Percentiles rank a stretch among this genome's conserved stretches.
Conservation (phyloP, 352 stramenopile species). For the Blastocystis sp. region DNA sequence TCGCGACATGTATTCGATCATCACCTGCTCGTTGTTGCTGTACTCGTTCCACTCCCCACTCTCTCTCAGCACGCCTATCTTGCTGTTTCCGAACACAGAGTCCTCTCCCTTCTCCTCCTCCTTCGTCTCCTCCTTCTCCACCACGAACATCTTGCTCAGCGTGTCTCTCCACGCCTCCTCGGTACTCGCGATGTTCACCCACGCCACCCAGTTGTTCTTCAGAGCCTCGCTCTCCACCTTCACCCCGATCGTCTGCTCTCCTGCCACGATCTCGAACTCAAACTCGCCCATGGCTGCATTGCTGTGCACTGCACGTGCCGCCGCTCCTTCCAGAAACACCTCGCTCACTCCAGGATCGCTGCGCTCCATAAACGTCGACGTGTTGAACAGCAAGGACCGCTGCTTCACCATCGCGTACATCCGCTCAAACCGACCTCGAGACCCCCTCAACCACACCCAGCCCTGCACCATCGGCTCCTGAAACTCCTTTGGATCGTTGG, state of each 20-base stretch:
- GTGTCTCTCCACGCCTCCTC: background rate
- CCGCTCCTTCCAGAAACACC: slow-evolving; percentile 1
- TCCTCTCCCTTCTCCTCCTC: background rate
- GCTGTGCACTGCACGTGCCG: background rate
- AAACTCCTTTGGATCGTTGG: slow-evolving; percentile 2
- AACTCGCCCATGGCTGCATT: slow-evolving; percentile 14
- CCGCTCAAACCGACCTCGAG: background rate
- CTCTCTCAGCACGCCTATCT: slow-evolving; percentile 87
- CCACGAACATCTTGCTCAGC: background rate
- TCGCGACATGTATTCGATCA: slow-evolving; percentile 84
- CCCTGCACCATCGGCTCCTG: slow-evolving; percentile 54
- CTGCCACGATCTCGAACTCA: background rate
- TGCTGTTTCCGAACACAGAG: background rate
- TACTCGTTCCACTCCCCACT: slow-evolving; percentile 89
- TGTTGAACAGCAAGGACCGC: background rate
- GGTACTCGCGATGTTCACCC: background rate
- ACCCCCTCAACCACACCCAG: slow-evolving; percentile 32
- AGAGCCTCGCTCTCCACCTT: background rate
- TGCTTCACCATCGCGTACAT: slow-evolving; percentile 11
- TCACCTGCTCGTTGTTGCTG: slow-evolving; percentile 78
- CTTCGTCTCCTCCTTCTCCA: background rate
- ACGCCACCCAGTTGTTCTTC: slow-evolving; percentile 3
- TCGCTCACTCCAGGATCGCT: background rate
- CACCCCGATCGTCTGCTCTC: background rate
- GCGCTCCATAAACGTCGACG: background rate